Conservation (phyloP, 2,329 filamentous ascomycete species). For the Epichloe baconii region DNA sequence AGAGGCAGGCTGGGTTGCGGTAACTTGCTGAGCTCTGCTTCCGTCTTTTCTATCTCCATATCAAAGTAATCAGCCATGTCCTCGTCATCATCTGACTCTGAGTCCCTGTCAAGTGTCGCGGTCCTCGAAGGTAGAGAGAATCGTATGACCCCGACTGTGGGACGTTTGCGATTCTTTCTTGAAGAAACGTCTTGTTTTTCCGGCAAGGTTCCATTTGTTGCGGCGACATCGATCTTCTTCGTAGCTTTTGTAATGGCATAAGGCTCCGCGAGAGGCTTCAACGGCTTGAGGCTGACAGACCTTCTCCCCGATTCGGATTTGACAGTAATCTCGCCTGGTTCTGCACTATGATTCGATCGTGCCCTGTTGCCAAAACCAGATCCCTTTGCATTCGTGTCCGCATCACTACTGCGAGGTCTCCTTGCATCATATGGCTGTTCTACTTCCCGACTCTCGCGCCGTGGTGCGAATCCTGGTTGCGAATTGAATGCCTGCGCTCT, state of each 20-base stretch:
- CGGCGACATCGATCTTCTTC: neutral
- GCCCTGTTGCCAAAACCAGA: constrained; percentile 21
- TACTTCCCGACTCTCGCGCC: constrained; percentile 22
- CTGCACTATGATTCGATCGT: constrained; percentile 29
- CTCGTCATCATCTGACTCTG: constrained; percentile 44
- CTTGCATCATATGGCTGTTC: constrained; percentile 26
- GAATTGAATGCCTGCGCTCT: constrained; percentile 35
- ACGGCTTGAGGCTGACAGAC: neutral
- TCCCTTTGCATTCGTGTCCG: constrained; percentile 29
- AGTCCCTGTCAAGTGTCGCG: constrained; percentile 18
- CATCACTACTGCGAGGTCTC: constrained; percentile 40
- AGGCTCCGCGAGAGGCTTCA: neutral
- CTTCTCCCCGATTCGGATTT: constrained; percentile 24
- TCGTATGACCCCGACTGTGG: constrained; percentile 20
- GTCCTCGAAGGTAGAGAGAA: constrained; percentile 28
- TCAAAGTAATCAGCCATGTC: constrained; percentile 45
- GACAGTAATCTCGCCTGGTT: constrained; percentile 33
- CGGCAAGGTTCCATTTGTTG: neutral
- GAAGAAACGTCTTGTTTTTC: neutral
- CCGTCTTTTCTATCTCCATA: constrained; percentile 37
- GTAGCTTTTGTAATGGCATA: neutral
- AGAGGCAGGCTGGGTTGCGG: constrained; percentile 26
- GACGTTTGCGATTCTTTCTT: constrained; percentile 16
- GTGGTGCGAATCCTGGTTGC: constrained; percentile 25
- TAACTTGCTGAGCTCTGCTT: constrained; percentile 34